These are phyloP conservation scores for Populus simonii DNA, from an alignment of 345 rosid species.

Conservation along the genomic window DNA sequence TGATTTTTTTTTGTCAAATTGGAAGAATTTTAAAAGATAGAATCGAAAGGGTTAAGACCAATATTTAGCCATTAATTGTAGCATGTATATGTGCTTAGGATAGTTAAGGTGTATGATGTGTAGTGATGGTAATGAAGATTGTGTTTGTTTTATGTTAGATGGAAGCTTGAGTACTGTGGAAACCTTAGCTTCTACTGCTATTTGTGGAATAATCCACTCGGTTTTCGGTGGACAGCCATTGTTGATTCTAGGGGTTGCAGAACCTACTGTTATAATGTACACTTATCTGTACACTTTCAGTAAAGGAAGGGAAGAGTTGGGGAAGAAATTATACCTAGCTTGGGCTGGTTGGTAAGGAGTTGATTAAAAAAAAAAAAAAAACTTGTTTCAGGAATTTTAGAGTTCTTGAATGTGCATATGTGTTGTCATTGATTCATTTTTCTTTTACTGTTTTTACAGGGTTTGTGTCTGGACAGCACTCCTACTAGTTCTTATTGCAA, in stretches of 20 bases:
- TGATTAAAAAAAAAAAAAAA: background rate
- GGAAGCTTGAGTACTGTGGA: slow-evolving; percentile 75
- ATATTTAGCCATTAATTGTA: background rate
- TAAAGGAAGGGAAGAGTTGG: slow-evolving; percentile 51
- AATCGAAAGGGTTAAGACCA: background rate
- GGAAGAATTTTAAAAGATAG: background rate
- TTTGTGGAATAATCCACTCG: slow-evolving; percentile 77
- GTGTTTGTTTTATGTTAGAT: slow-evolving; percentile 31
- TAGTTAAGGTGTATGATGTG: background rate
- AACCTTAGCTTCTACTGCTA: slow-evolving; percentile 71
- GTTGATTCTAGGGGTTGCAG: slow-evolving; percentile 82
- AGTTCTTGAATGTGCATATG: background rate
- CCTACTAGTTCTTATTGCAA: slow-evolving; percentile 59
- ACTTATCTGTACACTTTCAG: slow-evolving; percentile 72
- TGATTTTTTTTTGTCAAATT: background rate
- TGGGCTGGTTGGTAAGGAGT: slow-evolving; percentile 75
- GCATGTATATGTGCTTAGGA: background rate
- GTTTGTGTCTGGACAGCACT: slow-evolving; percentile 76
- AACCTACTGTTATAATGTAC: slow-evolving; percentile 86
- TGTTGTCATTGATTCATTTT: background rate
- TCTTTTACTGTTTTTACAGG: slow-evolving; percentile 34
- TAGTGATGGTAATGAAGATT: slow-evolving; percentile 9
- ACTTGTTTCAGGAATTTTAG: background rate
- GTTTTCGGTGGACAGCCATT: slow-evolving; percentile 84
- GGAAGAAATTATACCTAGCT: slow-evolving; percentile 57